Evolutionary conservation across 176 grass and related monocot genomes (phyloP).

Genomic region (Carex cristatella): DNA sequence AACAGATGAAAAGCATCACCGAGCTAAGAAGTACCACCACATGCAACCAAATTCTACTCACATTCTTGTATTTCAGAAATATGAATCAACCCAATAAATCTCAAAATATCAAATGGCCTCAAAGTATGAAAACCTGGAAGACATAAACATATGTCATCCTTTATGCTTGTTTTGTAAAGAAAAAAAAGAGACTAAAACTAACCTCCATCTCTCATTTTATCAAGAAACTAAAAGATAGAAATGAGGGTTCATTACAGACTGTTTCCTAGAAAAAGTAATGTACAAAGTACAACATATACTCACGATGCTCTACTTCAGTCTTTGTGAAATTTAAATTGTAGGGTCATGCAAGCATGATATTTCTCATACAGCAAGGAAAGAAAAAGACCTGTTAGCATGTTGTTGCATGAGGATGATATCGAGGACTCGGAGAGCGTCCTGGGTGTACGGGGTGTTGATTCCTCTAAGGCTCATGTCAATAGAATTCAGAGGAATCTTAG

Average conservation of each 20-base stretch:
- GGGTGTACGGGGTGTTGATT: slow-evolving; percentile 44
- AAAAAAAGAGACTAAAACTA: neutral
- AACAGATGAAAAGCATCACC: neutral
- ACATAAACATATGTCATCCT: neutral
- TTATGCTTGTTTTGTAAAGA: neutral
- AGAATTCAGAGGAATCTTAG: slow-evolving; percentile 67
- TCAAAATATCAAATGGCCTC: neutral
- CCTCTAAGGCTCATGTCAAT: slow-evolving; percentile 56
- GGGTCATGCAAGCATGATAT: slow-evolving; percentile 56
- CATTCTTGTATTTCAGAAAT: neutral
- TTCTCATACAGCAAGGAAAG: slow-evolving; percentile 52
- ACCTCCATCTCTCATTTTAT: neutral
- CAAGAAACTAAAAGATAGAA: neutral
- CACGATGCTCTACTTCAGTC: neutral
- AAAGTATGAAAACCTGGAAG: neutral
- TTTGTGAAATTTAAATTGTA: slow-evolving; percentile 31
- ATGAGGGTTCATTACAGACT: neutral
- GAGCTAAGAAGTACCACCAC: neutral
- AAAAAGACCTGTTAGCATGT: slow-evolving; percentile 63
- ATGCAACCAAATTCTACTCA: neutral
- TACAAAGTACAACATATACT: neutral
- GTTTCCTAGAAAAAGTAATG: neutral
- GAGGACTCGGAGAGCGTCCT: slow-evolving; percentile 71
- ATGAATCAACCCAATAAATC: neutral
- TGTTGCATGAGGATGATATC: slow-evolving; percentile 91